phyloP scores from a whole-genome alignment of 2,329 filamentous ascomycete species.

The Stachybotrys chartarum region DNA sequence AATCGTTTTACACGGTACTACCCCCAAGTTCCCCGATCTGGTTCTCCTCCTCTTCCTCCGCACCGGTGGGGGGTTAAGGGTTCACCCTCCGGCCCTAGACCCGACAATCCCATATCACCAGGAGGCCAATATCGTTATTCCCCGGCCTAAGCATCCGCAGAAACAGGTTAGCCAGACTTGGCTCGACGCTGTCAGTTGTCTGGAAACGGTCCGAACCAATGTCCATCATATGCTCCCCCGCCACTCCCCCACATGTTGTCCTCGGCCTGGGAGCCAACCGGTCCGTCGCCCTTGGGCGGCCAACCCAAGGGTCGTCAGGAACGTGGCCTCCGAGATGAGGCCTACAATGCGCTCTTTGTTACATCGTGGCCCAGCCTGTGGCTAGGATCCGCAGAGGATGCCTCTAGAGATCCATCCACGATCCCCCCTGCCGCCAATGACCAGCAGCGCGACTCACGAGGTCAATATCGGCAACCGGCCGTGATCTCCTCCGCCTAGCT shows the following conservation, averaged over 20 bases:
- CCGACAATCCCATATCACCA: not conserved
- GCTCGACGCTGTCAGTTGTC: not conserved
- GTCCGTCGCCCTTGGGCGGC: not conserved
- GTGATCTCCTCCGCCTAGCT: not conserved
- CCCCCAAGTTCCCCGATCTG: not conserved
- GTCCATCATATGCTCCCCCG: not conserved
- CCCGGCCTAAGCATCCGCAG: not conserved
- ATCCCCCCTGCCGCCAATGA: not conserved
- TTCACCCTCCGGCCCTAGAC: not conserved
- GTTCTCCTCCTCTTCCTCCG: not conserved
- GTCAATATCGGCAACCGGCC: not conserved
- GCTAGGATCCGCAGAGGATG: not conserved
- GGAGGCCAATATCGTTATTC: not conserved
- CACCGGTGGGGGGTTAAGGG: not conserved
- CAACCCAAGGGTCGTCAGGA: not conserved
- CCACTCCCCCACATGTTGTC: not conserved
- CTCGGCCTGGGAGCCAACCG: not conserved
- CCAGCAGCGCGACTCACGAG: not conserved
- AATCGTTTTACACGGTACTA: not conserved
- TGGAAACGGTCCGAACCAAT: not conserved
- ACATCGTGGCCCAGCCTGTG: not conserved
- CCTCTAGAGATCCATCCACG: not conserved
- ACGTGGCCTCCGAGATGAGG: not conserved
- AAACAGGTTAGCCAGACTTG: not conserved
- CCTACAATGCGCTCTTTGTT: not conserved